phyloP scores from a whole-genome alignment of 2,329 filamentous ascomycete species.

The Chrysoporthe deuterocubensis region DNA sequence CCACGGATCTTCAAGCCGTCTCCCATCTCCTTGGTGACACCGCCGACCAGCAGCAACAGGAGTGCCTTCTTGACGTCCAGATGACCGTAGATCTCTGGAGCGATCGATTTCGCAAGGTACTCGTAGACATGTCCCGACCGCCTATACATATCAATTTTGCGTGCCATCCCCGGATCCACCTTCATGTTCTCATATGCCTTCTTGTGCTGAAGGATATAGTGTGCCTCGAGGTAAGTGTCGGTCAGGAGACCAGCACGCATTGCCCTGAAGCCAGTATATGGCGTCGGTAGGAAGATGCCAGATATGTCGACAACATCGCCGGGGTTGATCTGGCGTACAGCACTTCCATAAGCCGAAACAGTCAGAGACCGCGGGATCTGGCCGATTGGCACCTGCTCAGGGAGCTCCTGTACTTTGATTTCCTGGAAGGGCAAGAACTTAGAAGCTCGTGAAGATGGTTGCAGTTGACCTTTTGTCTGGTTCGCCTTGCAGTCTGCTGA shows the following conservation, averaged over 20 bases:
- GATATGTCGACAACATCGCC: constrained; percentile 93
- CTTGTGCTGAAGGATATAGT: constrained; percentile 94
- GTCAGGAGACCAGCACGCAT: constrained; percentile 96
- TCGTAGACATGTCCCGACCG: constrained; percentile 93
- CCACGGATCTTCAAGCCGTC: constrained; percentile 99
- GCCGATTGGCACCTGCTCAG: constrained; percentile 97
- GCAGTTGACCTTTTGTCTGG: constrained; percentile 90
- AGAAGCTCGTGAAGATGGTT: constrained; percentile 91
- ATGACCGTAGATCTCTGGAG: constrained; percentile 95
- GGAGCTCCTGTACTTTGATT: constrained; percentile 97
- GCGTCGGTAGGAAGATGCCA: constrained; percentile 94
- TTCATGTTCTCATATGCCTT: constrained; percentile 94
- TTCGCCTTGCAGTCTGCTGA: constrained; percentile 90
- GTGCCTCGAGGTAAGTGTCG: constrained; percentile 95
- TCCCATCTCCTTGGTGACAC: constrained; percentile 94
- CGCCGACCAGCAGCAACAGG: constrained; percentile 91
- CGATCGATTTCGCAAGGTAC: constrained; percentile 92
- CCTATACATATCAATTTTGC: constrained; percentile 83
- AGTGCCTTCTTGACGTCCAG: constrained; percentile 98
- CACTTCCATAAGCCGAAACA: constrained; percentile 83
- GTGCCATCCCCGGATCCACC: constrained; percentile 78
- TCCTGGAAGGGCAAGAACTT: constrained; percentile 98
- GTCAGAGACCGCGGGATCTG: constrained; percentile 94
- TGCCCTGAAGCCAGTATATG: constrained; percentile 98
- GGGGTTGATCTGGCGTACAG: constrained; percentile 86